Base-by-base conservation (phyloP, 2,329 filamentous ascomycete genomes). In the Penicillium sp. region DNA sequence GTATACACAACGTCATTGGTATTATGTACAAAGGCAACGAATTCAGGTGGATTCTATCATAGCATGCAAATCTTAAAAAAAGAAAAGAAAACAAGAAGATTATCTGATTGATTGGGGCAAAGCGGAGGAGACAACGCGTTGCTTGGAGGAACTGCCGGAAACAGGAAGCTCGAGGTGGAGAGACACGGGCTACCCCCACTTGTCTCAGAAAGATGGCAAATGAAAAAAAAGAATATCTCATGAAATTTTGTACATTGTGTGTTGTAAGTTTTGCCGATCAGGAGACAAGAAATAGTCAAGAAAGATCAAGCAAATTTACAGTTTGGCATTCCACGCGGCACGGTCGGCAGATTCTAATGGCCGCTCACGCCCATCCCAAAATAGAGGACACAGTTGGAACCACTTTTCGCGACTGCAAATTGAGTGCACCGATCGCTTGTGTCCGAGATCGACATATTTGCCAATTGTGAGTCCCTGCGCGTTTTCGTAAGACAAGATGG, bases 401-500 rank as follows among this genome's bases (percentile, higher is more conserved):
- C 62, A 65, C 35, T 65, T 65, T 39, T 65, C 62, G 25, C 62
- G 60, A 45, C 61, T 65, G 40, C 50, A 56, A 47, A 61, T 58
- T 0, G 61, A 63, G 46, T 65, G 62, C 16, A 65, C 62, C 5
- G 86, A 86, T 29, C 88, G 80, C 77, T 90, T 90, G 63, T 89
- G 84, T 5, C 86, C 86, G 58, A 90, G 72, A 62, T 90, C 88
- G 58, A 90, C 82, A 57, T 89, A 84, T 72, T 88, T 88, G 63
- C 88, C 85, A 37, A 91, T 77, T 7, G 84, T 83, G 64, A 91
- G 86, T 1, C 88, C 88, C 64, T 90, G 86, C 48, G 86, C 83
- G 51, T 89, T 82, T 63, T 92, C 88, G 70, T 91, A 91, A 58
- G 85, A 84, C 55, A 91, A 77, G 15, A 91, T 85, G 0, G 84